These are phyloP conservation scores for Pythium plurisporium DNA, from an alignment of 352 stramenopile genomes.

Conservation along the genomic window DNA sequence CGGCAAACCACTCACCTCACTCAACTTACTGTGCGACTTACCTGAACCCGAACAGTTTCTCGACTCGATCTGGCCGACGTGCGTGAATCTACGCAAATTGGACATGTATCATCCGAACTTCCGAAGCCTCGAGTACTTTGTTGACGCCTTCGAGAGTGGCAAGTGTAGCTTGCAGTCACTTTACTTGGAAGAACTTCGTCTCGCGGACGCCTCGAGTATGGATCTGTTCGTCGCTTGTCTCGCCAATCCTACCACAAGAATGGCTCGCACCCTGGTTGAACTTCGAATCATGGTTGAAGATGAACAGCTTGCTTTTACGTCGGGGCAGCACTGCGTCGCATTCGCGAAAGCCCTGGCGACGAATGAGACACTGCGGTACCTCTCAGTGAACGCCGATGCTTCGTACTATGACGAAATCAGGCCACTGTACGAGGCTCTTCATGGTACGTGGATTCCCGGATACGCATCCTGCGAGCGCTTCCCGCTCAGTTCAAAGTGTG, in stretches of 20 bases:
- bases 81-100: background rate
- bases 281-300: background rate
- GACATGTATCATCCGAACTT: background rate
- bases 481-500: background rate
- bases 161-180: slow-evolving; percentile 1
- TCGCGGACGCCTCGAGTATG: background rate
- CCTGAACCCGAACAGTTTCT: background rate
- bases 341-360: background rate
- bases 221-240: background rate
- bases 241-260: background rate
- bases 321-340: background rate
- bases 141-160: slow-evolving; percentile 8
- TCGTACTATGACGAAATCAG: background rate
- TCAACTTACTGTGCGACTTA: background rate
- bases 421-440: background rate
- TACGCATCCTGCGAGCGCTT: too few species aligned
- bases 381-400: background rate
- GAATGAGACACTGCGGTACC: slow-evolving; percentile 2
- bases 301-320: background rate
- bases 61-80: slow-evolving; percentile 1
- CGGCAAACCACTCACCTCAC: background rate
- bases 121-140: background rate
- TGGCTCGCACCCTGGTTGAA: slow-evolving; percentile 1
- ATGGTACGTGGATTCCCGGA: slow-evolving; percentile 7
- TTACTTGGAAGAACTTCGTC: background rate